phyloP scores from a whole-genome alignment of 164 flowering plant species.

The Vitis cinerea region DNA sequence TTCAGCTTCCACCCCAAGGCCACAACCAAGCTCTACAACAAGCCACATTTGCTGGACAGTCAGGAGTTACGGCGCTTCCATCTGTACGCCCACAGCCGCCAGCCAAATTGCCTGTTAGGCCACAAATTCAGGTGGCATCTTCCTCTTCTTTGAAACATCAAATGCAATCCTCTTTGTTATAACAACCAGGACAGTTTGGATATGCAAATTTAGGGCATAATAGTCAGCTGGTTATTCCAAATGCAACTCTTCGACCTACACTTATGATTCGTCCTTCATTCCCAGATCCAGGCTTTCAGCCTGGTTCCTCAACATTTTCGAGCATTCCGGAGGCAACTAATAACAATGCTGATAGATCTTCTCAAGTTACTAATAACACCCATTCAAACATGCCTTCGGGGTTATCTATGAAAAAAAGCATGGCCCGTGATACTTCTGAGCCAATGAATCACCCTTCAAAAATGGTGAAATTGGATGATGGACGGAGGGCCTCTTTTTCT shows the following conservation, averaged over 20 bases:
- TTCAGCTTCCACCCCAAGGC: constrained; percentile 44
- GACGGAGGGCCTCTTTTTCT: constrained; percentile 29
- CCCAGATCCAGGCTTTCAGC: constrained; percentile 48
- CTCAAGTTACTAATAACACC: constrained; percentile 21
- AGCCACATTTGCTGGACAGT: constrained; percentile 27
- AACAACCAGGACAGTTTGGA: constrained; percentile 34
- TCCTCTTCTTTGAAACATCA: constrained; percentile 53
- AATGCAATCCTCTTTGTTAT: constrained; percentile 38
- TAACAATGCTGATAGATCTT: constrained; percentile 27
- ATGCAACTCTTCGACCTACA: constrained; percentile 33
- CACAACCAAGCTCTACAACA: constrained; percentile 38
- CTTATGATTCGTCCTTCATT: constrained; percentile 32
- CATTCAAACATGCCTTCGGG: constrained; percentile 24
- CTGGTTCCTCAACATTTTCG: constrained; percentile 33
- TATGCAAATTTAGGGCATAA: constrained; percentile 26
- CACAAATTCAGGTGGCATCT: constrained; percentile 36
- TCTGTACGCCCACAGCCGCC: constrained; percentile 35
- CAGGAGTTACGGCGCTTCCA: constrained; percentile 40
- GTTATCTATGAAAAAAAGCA: constrained; percentile 19
- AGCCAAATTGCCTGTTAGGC: constrained; percentile 32
- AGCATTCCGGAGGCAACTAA: constrained; percentile 23
- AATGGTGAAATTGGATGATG: constrained; percentile 56
- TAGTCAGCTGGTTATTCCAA: constrained; percentile 26
- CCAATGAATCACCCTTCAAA: constrained; percentile 47
- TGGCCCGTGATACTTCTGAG: constrained; percentile 28